These are phyloP conservation scores for Periconia sp. DNA, from an alignment of 2,329 filamentous ascomycete species.

Conservation along the genomic window DNA sequence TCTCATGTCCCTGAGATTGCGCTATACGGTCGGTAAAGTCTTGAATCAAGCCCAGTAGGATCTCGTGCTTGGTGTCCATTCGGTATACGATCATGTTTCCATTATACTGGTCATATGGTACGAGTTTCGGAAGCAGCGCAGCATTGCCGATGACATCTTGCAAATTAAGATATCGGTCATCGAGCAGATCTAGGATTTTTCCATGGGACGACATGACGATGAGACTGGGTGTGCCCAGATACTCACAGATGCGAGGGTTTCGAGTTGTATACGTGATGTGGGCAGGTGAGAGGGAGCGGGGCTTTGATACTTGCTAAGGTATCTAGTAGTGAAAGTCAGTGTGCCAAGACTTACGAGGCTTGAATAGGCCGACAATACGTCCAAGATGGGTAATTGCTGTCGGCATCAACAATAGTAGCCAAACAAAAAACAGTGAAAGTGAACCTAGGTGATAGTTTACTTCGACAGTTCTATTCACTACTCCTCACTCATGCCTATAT, in stretches of 20 bases:
- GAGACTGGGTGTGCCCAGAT: neutral
- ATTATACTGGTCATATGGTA: conserved; percentile 37
- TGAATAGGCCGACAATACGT: too few species aligned
- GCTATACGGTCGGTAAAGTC: conserved; percentile 34
- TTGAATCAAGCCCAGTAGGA: conserved; percentile 35
- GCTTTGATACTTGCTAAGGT: too few species aligned
- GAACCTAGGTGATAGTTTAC: too few species aligned
- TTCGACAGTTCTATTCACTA: neutral
- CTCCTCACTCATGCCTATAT: too few species aligned
- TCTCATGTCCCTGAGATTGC: conserved; percentile 23
- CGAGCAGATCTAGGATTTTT: conserved; percentile 37
- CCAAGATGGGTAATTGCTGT: too few species aligned
- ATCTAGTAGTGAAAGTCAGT: too few species aligned
- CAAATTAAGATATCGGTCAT: conserved; percentile 36
- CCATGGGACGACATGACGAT: conserved; percentile 34
- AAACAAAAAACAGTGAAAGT: neutral
- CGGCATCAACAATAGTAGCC: too few species aligned
- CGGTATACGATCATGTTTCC: conserved; percentile 32
- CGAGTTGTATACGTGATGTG: too few species aligned
- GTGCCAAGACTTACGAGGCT: too few species aligned
- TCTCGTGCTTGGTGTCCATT: conserved; percentile 30
- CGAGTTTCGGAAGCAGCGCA: conserved; percentile 34
- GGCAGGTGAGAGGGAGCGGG: too few species aligned
- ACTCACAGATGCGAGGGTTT: too few species aligned
- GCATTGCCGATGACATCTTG: conserved; percentile 40